phyloP scores from a whole-genome alignment of 2,329 filamentous ascomycete species.

The Fusarium pilosicola region DNA sequence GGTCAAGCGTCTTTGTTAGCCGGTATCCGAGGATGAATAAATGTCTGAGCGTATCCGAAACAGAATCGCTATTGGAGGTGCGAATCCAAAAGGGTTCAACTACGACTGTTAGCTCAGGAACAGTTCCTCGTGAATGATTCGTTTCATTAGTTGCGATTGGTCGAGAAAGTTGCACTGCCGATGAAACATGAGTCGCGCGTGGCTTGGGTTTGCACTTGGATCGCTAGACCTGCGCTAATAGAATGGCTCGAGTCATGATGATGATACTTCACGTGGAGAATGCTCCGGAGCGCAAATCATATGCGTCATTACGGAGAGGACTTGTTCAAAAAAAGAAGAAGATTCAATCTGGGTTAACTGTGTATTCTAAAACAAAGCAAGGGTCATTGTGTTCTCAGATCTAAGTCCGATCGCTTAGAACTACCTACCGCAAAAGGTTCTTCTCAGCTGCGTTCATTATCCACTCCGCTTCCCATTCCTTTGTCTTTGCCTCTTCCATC shows the following conservation, averaged over 20 bases:
- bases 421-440: no score
- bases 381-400: no score
- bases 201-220: background rate
- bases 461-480: no score
- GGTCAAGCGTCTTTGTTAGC: background rate
- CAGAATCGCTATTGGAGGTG: background rate
- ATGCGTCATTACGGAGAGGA: background rate
- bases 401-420: no score
- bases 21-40: background rate
- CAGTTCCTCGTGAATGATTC: no score
- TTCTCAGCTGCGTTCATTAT: no score
- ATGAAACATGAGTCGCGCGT: background rate
- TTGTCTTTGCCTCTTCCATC: no score
- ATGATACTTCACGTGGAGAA: background rate
- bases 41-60: background rate
- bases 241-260: background rate
- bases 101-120: background rate
- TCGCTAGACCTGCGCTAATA: background rate
- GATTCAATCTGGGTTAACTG: background rate
- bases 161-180: background rate
- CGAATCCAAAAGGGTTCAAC: background rate
- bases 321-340: no score
- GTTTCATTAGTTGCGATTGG: background rate
- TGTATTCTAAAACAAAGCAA: no score
- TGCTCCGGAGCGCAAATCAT: background rate